phyloP scores from a whole-genome alignment of 306 rosid genomes.

The Canavalia gladiata region DNA sequence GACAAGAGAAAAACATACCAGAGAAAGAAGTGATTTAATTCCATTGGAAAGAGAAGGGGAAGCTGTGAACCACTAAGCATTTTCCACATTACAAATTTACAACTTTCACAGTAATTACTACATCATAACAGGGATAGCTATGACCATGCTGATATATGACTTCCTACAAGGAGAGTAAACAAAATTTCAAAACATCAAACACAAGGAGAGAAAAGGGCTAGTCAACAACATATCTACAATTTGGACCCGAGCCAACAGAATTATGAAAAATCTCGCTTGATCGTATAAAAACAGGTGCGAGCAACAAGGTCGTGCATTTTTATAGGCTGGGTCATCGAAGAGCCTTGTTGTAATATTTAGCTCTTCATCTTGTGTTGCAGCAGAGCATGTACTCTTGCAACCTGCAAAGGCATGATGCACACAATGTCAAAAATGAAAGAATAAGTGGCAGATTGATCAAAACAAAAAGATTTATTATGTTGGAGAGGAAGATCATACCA shows the following conservation, averaged over 20 bases:
- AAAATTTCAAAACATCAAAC: background rate
- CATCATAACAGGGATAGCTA: constrained; percentile 22
- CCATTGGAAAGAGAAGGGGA: background rate
- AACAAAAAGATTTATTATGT: background rate
- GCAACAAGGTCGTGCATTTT: constrained; percentile 33
- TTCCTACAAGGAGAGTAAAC: constrained; percentile 25
- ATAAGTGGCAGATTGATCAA: background rate
- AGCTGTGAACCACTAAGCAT: background rate
- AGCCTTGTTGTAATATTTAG: constrained; percentile 1
- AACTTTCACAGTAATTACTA: constrained; percentile 14
- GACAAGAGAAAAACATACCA: background rate
- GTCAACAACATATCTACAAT: constrained; percentile 24
- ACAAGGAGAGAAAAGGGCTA: constrained; percentile 2
- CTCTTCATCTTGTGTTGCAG: constrained; percentile 39
- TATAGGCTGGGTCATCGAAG: constrained; percentile 22
- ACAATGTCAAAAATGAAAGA: constrained; percentile 31
- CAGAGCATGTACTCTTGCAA: constrained; percentile 31
- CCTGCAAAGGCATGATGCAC: constrained; percentile 39
- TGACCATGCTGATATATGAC: constrained; percentile 32
- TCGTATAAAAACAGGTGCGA: constrained; percentile 24
- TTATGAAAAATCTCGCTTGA: background rate
- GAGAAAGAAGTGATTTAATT: background rate
- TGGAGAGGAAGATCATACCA: constrained; percentile 40
- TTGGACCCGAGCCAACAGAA: constrained; percentile 35
- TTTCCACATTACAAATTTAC: constrained; percentile 41